Evolutionary conservation across 1,139 yeast species (phyloP).

Genomic region (Hanseniaspora uvarum): DNA sequence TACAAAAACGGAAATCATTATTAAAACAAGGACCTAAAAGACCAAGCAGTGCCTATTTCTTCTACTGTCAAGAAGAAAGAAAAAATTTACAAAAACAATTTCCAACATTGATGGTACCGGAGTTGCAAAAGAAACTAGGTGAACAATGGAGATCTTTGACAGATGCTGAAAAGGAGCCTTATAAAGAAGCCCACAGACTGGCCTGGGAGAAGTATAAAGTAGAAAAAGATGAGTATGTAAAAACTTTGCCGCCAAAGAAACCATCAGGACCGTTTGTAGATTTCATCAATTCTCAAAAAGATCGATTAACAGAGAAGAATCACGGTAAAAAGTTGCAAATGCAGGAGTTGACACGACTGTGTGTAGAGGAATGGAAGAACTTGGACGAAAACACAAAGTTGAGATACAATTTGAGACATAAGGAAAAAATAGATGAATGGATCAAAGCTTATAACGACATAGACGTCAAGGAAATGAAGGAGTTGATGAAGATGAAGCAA

Average conservation of each 20-base stretch:
- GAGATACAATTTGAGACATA: conserved; percentile 30
- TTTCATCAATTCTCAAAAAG: conserved; percentile 8
- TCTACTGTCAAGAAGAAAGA: conserved; percentile 31
- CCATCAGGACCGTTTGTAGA: conserved; percentile 32
- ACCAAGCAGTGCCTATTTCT: conserved; percentile 33
- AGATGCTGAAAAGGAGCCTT: conserved; percentile 31
- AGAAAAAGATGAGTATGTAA: conserved; percentile 30
- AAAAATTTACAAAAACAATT: conserved; percentile 27
- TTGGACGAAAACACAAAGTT: conserved; percentile 28
- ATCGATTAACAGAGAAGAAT: neutral
- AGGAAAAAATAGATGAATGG: conserved; percentile 31
- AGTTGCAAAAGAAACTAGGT: conserved; percentile 31
- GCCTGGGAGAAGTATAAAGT: conserved; percentile 32
- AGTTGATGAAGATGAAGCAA: neutral
- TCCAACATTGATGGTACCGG: conserved; percentile 33
- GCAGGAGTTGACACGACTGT: conserved; percentile 31
- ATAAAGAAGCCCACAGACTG: conserved; percentile 29
- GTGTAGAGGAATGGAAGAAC: conserved; percentile 32
- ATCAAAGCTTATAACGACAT: conserved; percentile 26
- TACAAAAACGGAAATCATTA: conserved; percentile 30
- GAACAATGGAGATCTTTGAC: conserved; percentile 30
- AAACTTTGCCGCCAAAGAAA: conserved; percentile 32
- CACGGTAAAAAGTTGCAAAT: conserved; percentile 17
- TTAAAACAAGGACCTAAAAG: conserved; percentile 33
- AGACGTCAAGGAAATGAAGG: conserved; percentile 1